These are phyloP conservation scores for Calonectria pseudoreteaudii DNA, from an alignment of 2,329 filamentous ascomycete genomes.

Conservation along the genomic window DNA sequence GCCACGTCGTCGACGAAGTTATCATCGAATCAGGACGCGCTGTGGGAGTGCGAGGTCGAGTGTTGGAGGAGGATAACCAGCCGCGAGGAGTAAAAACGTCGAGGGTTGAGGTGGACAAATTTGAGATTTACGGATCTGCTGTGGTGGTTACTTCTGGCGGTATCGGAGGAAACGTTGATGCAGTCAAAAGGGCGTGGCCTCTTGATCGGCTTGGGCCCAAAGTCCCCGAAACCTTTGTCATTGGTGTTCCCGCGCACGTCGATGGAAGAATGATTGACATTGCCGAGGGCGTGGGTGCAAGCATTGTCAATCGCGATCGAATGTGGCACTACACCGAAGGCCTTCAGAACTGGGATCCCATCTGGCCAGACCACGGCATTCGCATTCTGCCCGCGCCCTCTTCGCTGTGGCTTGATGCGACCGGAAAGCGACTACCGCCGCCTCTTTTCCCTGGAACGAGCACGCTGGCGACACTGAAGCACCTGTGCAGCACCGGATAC, in stretches of 20 bases:
- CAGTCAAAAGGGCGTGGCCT: constrained; percentile 69
- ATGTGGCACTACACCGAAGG: constrained; percentile 78
- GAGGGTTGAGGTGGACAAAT: constrained; percentile 59
- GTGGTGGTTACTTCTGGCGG: constrained; percentile 69
- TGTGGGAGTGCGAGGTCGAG: constrained; percentile 63
- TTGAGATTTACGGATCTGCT: constrained; percentile 65
- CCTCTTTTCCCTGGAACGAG: constrained; percentile 69
- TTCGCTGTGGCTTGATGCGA: constrained; percentile 72
- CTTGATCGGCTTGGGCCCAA: constrained; percentile 66
- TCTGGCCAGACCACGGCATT: constrained; percentile 72
- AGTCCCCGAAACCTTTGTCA: constrained; percentile 66
- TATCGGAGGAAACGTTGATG: constrained; percentile 72
- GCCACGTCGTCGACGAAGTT: constrained; percentile 68
- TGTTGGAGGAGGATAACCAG: constrained; percentile 64
- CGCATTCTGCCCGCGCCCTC: constrained; percentile 71
- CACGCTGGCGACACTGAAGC: constrained; percentile 67
- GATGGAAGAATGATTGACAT: constrained; percentile 73
- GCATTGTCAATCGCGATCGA: constrained; percentile 69
- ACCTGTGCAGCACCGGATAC: constrained; percentile 71
- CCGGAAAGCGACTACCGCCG: constrained; percentile 67
- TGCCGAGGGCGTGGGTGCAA: constrained; percentile 62
- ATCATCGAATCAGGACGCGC: constrained; percentile 64
- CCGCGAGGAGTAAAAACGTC: constrained; percentile 65
- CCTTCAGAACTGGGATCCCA: constrained; percentile 70
- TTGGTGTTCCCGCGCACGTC: constrained; percentile 73